Conservation (phyloP, 1,284 basidiomycete genomes). For the Ganoderma meredithae region DNA sequence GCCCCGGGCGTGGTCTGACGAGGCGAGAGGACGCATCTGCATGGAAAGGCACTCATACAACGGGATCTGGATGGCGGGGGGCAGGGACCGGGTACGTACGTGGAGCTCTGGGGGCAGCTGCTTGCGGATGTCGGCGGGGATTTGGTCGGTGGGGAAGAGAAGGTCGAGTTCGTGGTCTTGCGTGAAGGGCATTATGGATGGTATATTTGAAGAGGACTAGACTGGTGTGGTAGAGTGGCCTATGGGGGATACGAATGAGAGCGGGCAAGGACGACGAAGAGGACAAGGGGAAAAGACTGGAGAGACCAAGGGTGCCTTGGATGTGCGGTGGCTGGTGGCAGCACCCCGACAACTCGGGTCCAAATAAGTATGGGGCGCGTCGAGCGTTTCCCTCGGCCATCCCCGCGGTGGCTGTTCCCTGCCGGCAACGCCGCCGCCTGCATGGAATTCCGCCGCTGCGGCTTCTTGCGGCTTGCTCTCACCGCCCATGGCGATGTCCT, state of each 20-base stretch:
- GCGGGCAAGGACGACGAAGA: slow-evolving; percentile 13
- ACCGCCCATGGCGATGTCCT: slow-evolving; percentile 19
- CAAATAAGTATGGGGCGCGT: slow-evolving; percentile 15
- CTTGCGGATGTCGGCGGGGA: slow-evolving; percentile 65
- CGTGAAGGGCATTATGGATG: slow-evolving; percentile 57
- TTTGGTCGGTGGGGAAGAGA: slow-evolving; percentile 73
- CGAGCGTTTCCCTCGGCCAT: neutral
- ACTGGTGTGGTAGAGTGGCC: slow-evolving; percentile 17
- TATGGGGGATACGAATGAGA: slow-evolving; percentile 16
- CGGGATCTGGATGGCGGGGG: neutral
- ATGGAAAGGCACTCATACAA: slow-evolving; percentile 3
- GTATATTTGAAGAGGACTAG: slow-evolving; percentile 9
- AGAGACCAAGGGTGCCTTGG: slow-evolving; percentile 1
- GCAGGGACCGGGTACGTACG: slow-evolving; percentile 43
- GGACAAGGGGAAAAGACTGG: neutral
- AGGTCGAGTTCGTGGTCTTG: slow-evolving; percentile 77
- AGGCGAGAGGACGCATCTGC: slow-evolving; percentile 89
- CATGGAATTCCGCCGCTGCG: slow-evolving; percentile 6
- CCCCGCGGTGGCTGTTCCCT: slow-evolving; percentile 13
- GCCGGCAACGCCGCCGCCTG: slow-evolving; percentile 13
- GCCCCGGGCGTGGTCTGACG: slow-evolving; percentile 84
- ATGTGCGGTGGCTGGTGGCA: slow-evolving; percentile 3
- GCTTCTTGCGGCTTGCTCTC: slow-evolving; percentile 2
- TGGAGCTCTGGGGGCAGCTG: slow-evolving; percentile 64
- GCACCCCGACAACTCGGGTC: neutral